These are phyloP conservation scores for Myxozyma vanderwaltii DNA, from an alignment of 805 yeast species.

Conservation along the genomic window DNA sequence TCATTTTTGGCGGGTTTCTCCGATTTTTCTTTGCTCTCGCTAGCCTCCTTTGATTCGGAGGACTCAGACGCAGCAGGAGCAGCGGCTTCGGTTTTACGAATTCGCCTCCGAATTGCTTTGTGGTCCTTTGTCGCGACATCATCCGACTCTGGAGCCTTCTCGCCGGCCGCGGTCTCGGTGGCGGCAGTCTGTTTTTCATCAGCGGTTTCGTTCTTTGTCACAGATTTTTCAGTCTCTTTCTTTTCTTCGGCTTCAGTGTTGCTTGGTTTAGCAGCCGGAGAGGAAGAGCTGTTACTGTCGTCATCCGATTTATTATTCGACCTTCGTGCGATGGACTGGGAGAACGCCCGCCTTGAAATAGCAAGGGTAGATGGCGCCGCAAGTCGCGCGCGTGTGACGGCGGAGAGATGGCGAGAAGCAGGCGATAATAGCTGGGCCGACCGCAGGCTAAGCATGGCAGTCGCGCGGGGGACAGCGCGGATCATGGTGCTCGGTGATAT, in stretches of 20 bases:
- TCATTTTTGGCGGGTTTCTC: slow-evolving; percentile 7
- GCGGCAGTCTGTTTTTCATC: slow-evolving; percentile 1
- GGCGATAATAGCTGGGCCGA: slow-evolving; percentile 9
- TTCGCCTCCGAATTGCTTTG: slow-evolving; percentile 5
- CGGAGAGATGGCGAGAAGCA: slow-evolving; percentile 9
- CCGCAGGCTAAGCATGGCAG: slow-evolving; percentile 5
- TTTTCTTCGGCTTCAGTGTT: slow-evolving; percentile 2
- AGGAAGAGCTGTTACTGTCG: slow-evolving; percentile 1
- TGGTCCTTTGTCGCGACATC: slow-evolving; percentile 6
- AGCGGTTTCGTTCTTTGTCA: background rate
- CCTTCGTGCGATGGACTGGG: slow-evolving; percentile 11
- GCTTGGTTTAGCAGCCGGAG: background rate
- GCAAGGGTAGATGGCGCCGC: slow-evolving; percentile 6
- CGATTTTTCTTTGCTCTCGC: slow-evolving; percentile 9
- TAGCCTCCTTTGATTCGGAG: slow-evolving; percentile 1
- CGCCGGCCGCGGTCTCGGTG: slow-evolving; percentile 6
- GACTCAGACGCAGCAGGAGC: background rate
- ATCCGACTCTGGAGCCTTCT: slow-evolving; percentile 8
- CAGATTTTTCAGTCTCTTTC: background rate
- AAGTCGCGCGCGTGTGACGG: slow-evolving; percentile 8
- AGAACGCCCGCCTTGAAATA: slow-evolving; percentile 20
- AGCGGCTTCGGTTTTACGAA: slow-evolving; percentile 3
- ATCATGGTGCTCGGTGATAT: slow-evolving; percentile 18
- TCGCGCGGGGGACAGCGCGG: slow-evolving; percentile 23
- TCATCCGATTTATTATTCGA: slow-evolving; percentile 11